phyloP scores from a whole-genome alignment of 2,329 filamentous ascomycete genomes.

The Chalara sp. region DNA sequence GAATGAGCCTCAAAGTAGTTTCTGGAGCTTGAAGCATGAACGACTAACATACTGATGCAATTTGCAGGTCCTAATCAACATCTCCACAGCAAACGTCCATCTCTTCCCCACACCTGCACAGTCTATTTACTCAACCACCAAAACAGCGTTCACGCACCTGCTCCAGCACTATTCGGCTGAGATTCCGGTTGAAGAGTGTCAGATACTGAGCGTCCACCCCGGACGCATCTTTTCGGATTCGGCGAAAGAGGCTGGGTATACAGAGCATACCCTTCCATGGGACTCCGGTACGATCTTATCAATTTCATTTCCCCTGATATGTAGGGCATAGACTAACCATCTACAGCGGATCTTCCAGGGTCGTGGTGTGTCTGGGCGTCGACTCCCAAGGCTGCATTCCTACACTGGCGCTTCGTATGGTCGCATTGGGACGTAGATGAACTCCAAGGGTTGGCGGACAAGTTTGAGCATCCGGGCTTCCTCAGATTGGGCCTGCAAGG shows the following conservation, averaged over 20 bases:
- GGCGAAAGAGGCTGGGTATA: not conserved
- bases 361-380: constrained; percentile 3
- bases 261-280: not conserved
- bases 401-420: constrained; percentile 38
- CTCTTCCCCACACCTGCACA: not conserved
- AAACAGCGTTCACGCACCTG: not conserved
- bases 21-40: not conserved
- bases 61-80: not conserved
- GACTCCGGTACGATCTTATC: not conserved
- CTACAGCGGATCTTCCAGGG: not conserved
- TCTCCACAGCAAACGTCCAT: not conserved
- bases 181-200: not conserved
- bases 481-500: constrained; percentile 1
- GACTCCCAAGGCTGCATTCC: constrained; percentile 34
- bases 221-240: constrained; percentile 1
- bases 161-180: not conserved
- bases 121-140: not conserved
- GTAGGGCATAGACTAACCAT: not conserved
- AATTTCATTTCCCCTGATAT: not conserved
- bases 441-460: constrained; percentile 24
- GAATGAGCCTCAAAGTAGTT: not conserved
- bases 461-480: constrained; percentile 1
- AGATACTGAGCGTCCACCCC: constrained; percentile 3
- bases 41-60: not conserved
- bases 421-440: constrained; percentile 44